Evolutionary conservation across 352 stramenopile species (phyloP).

Genomic region (Phytophthora melonis): DNA sequence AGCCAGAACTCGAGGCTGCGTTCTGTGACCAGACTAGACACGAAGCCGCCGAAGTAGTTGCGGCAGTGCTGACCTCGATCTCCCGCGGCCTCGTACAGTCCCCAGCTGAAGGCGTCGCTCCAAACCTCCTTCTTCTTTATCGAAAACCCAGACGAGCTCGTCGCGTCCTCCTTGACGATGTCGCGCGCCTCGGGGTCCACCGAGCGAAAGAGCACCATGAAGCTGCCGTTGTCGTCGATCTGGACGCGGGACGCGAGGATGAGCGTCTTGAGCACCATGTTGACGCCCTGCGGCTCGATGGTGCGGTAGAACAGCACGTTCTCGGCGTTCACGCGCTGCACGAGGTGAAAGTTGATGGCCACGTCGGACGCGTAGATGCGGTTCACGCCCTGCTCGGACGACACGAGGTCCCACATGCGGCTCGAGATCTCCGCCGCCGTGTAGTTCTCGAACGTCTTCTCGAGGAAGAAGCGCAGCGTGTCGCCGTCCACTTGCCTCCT

Average conservation of each 20-base stretch:
- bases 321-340: constrained; percentile 62
- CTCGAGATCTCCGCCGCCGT: constrained; percentile 50
- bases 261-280: constrained; percentile 61
- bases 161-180: constrained; percentile 17
- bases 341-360: constrained; percentile 56
- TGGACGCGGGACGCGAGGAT: constrained; percentile 66
- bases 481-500: constrained; percentile 56
- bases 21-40: constrained; percentile 49
- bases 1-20: constrained; percentile 70
- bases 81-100: constrained; percentile 59
- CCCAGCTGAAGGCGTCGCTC: constrained; percentile 74
- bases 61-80: constrained; percentile 52
- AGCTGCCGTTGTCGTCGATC: constrained; percentile 55
- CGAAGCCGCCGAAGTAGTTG: constrained; percentile 74
- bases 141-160: constrained; percentile 31
- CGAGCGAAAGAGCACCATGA: constrained; percentile 71
- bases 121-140: constrained; percentile 46
- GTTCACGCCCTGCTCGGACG: constrained; percentile 59
- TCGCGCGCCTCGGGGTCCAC: constrained; percentile 52
- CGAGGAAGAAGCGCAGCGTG: constrained; percentile 67
- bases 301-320: constrained; percentile 78
- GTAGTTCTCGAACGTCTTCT: constrained; percentile 65
- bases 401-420: constrained; percentile 70
- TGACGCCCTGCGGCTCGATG: constrained; percentile 54
- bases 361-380: constrained; percentile 71